Evolutionary conservation across 805 yeast genomes (phyloP).

Genomic region (Candida argentea): DNA sequence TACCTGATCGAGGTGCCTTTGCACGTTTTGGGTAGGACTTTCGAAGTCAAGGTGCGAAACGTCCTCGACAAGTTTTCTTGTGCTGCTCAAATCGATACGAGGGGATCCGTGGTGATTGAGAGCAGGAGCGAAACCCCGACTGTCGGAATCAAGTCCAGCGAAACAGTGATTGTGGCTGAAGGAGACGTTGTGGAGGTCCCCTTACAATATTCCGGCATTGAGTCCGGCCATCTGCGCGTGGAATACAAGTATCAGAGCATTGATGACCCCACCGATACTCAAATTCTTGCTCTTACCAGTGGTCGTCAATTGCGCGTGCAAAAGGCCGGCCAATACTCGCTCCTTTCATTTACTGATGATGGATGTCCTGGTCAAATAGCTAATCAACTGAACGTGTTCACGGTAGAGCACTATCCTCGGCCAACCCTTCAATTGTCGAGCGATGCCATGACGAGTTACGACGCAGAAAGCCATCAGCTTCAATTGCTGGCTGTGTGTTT

Average conservation of each 20-base stretch:
- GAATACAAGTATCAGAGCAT: constrained; percentile 18
- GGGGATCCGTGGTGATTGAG: constrained; percentile 43
- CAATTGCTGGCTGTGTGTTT: constrained; percentile 24
- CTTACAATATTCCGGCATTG: constrained; percentile 22
- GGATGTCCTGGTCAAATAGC: constrained; percentile 36
- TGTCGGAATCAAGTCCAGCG: constrained; percentile 11
- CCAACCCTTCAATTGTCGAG: constrained; percentile 14
- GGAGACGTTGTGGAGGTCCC: constrained; percentile 57
- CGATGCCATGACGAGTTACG: constrained; percentile 12
- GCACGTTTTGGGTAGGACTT: constrained; percentile 63
- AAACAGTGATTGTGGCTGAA: constrained; percentile 36
- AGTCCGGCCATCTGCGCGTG: constrained; percentile 18
- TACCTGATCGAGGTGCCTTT: constrained; percentile 43
- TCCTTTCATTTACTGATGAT: constrained; percentile 28
- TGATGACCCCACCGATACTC: constrained; percentile 12
- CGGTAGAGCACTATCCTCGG: constrained; percentile 14
- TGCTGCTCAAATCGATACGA: constrained; percentile 54
- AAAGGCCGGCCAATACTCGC: constrained; percentile 33
- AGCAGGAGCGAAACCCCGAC: constrained; percentile 65
- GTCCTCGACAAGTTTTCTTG: constrained; percentile 74
- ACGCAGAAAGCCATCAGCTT: constrained; percentile 12
- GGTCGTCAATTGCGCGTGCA: constrained; percentile 17
- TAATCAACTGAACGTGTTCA: constrained; percentile 9
- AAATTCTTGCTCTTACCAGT: constrained; percentile 4
- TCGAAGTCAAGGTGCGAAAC: constrained; percentile 49